Conservation (phyloP, 345 rosid genomes). For the Mallotus nudiflorus region DNA sequence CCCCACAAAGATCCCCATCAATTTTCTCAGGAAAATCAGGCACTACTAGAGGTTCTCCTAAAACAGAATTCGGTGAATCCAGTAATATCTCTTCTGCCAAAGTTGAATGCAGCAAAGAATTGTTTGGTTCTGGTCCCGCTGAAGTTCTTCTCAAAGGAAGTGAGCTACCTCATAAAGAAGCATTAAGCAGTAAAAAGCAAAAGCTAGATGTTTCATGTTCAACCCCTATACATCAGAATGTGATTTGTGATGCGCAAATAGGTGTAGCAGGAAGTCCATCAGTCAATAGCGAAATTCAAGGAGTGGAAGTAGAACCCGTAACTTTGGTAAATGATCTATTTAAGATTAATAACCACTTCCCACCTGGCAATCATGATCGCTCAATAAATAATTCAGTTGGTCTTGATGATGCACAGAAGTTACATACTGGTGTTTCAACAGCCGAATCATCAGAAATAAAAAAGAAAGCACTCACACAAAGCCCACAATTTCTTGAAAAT, state of each 20-base stretch:
- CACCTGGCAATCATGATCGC: conserved; percentile 21
- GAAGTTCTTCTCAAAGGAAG: conserved; percentile 33
- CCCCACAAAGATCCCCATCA: conserved; percentile 41
- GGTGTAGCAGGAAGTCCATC: conserved; percentile 29
- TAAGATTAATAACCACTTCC: conserved; percentile 19
- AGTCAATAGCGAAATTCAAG: conserved; percentile 27
- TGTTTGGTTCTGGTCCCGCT: conserved; percentile 20
- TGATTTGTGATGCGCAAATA: conserved; percentile 31
- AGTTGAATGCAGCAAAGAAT: conserved; percentile 28
- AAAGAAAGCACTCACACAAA: conserved; percentile 25
- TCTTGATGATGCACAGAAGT: conserved; percentile 26
- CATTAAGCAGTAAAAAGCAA: conserved; percentile 35
- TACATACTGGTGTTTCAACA: conserved; percentile 24
- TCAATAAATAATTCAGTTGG: conserved; percentile 18
- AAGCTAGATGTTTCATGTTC: conserved; percentile 33
- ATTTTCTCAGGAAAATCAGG: conserved; percentile 36
- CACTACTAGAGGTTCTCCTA: conserved; percentile 29
- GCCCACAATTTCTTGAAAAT: conserved; percentile 18
- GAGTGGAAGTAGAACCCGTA: conserved; percentile 22
- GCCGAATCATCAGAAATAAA: conserved; percentile 23
- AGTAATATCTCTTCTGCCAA: conserved; percentile 28
- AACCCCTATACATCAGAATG: conserved; percentile 34
- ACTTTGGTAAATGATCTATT: conserved; percentile 15
- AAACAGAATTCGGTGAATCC: conserved; percentile 20
- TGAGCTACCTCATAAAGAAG: conserved; percentile 29